A percentile compares a stretch with the other conserved stretches of the same genome.
These are phyloP conservation scores for Fusarium pininemorale DNA, from an alignment of 2,329 filamentous ascomycete species.

Conservation along the genomic window DNA sequence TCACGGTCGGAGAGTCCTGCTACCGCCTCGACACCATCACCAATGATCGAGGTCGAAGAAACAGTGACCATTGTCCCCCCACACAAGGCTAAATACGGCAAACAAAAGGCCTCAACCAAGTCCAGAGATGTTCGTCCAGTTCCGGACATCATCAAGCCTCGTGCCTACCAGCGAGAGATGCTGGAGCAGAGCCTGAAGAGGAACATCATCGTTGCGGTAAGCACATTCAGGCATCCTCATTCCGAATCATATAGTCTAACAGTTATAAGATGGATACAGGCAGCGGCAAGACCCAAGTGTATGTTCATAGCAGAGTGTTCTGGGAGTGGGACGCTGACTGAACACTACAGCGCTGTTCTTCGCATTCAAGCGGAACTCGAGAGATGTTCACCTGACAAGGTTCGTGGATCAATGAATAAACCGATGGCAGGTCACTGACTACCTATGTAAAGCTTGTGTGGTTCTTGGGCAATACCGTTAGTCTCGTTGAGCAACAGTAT, in stretches of 20 bases:
- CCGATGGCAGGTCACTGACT: constrained; percentile 17
- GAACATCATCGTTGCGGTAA: constrained; percentile 77
- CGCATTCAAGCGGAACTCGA: constrained; percentile 74
- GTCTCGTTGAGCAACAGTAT: constrained; percentile 73
- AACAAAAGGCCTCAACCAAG: background rate
- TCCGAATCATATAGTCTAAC: background rate
- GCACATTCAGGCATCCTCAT: constrained; percentile 30
- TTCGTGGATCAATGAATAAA: constrained; percentile 59
- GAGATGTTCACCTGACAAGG: constrained; percentile 61
- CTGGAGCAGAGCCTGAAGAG: constrained; percentile 71
- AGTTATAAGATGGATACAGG: constrained; percentile 78
- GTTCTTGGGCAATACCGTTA: constrained; percentile 77
- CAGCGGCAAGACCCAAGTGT: constrained; percentile 82
- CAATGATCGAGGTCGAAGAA: constrained; percentile 26
- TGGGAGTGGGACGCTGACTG: constrained; percentile 27
- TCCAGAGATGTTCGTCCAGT: background rate
- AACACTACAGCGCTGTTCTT: constrained; percentile 65
- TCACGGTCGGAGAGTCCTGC: background rate
- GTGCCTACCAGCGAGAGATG: constrained; percentile 82
- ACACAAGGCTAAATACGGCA: background rate
- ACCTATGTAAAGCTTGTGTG: constrained; percentile 64
- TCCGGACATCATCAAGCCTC: constrained; percentile 51
- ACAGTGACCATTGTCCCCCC: constrained; percentile 4
- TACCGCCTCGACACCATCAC: background rate
- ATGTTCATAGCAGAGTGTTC: constrained; percentile 44